These are phyloP conservation scores for Lactarius sp. DNA, from an alignment of 768 basidiomycete species.

Conservation along the genomic window DNA sequence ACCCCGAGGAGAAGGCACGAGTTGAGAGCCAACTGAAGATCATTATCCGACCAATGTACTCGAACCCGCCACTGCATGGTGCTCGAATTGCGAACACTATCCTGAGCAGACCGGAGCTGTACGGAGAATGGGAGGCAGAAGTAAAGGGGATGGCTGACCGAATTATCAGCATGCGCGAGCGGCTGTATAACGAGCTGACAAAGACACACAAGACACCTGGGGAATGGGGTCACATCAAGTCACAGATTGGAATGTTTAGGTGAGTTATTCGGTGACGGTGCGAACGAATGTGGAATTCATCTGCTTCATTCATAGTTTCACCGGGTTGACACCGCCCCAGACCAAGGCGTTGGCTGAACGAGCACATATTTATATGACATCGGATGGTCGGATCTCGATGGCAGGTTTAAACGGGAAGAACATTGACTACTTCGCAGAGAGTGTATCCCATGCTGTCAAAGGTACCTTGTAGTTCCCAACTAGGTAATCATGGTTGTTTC, in stretches of 20 bases:
- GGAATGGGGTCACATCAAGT: conserved; percentile 91
- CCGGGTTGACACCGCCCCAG: conserved; percentile 74
- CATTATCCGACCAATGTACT: conserved; percentile 93
- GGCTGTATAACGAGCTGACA: conserved; percentile 70
- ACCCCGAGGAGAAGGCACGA: conserved; percentile 73
- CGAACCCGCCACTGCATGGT: conserved; percentile 92
- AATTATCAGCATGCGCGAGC: conserved; percentile 89
- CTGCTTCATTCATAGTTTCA: conserved; percentile 48
- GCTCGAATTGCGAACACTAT: conserved; percentile 85
- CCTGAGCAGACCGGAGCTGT: conserved; percentile 66
- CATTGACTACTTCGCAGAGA: conserved; percentile 87
- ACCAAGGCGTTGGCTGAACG: conserved; percentile 80
- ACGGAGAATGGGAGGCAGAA: conserved; percentile 84
- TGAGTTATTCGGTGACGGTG: conserved; percentile 33
- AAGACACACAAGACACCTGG: conserved; percentile 86
- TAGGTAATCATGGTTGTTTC: conserved; percentile 7
- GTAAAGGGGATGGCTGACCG: conserved; percentile 95
- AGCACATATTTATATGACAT: conserved; percentile 92
- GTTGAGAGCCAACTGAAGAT: conserved; percentile 96
- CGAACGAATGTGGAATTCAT: neutral
- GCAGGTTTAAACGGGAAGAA: conserved; percentile 81
- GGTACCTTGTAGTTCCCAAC: conserved; percentile 52
- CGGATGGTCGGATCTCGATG: conserved; percentile 91
- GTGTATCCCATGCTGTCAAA: conserved; percentile 77
- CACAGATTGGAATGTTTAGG: conserved; percentile 99